These are phyloP conservation scores for Melanomma pulvis-pyrius DNA, from an alignment of 495 filamentous ascomycete species.

Conservation along the genomic window DNA sequence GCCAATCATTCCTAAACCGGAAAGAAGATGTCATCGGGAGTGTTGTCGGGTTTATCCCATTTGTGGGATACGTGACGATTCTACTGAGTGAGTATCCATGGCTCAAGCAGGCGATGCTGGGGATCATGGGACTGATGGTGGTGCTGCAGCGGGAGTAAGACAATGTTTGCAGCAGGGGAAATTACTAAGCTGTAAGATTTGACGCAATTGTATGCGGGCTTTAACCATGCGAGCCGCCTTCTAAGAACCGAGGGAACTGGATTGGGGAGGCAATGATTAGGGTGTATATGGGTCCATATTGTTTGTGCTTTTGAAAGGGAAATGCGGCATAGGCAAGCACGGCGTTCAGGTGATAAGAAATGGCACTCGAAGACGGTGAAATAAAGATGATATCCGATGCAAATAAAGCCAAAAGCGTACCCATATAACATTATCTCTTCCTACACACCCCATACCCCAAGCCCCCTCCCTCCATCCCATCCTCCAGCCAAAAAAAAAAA, in stretches of 20 bases:
- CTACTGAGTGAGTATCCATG: slow-evolving; percentile 95
- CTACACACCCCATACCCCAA: neutral
- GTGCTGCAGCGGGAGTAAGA: slow-evolving; percentile 79
- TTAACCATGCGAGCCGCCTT: neutral
- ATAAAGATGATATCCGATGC: neutral
- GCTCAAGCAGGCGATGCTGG: slow-evolving; percentile 92
- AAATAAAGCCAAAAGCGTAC: neutral
- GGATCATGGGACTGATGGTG: slow-evolving; percentile 92
- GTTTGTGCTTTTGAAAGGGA: neutral
- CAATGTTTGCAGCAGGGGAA: neutral
- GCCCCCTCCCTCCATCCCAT: neutral
- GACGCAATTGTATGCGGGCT: neutral
- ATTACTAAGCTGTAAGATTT: neutral
- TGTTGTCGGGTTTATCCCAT: slow-evolving; percentile 90
- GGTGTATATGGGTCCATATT: neutral
- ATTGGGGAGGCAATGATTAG: neutral
- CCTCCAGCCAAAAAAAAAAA: slow-evolving; percentile 1
- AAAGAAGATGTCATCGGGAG: slow-evolving; percentile 88
- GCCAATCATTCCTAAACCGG: slow-evolving; percentile 84
- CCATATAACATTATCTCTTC: neutral
- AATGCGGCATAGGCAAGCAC: neutral
- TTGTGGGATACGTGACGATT: slow-evolving; percentile 97
- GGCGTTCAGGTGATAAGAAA: neutral
- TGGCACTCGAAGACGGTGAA: neutral
- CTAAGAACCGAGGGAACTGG: neutral